Conservation (phyloP, 148 eudicot genomes). For the Drosera capensis region DNA sequence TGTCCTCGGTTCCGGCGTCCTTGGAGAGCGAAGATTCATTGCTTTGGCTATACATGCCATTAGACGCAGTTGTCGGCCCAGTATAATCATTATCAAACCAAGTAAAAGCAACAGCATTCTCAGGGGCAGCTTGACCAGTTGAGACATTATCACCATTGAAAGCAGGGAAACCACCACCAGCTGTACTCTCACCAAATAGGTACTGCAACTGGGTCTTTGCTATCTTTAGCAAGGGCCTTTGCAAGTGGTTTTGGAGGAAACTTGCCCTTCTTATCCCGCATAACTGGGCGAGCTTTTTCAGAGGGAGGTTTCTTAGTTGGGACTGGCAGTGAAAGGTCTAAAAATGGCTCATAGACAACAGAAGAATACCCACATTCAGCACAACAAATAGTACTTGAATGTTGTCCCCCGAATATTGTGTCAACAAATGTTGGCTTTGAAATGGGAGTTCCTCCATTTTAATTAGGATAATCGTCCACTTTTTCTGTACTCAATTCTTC, state of each 20-base stretch:
- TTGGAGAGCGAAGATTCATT: slow-evolving; percentile 10
- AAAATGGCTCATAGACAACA: slow-evolving; percentile 60
- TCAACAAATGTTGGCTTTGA: slow-evolving; percentile 46
- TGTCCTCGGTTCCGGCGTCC: slow-evolving; percentile 6
- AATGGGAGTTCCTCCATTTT: slow-evolving; percentile 13
- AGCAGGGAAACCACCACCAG: slow-evolving; percentile 11
- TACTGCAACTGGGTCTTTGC: slow-evolving; percentile 18
- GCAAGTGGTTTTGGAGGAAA: slow-evolving; percentile 51
- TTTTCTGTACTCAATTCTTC: slow-evolving; percentile 46
- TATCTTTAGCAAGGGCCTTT: slow-evolving; percentile 29
- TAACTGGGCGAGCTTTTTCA: slow-evolving; percentile 24
- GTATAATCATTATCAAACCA: slow-evolving; percentile 30
- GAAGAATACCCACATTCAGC: slow-evolving; percentile 72
- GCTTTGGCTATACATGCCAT: slow-evolving; percentile 11
- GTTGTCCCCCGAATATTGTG: slow-evolving; percentile 70
- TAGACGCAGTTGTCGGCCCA: slow-evolving; percentile 15
- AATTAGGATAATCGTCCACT: slow-evolving; percentile 11
- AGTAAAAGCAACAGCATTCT: slow-evolving; percentile 6
- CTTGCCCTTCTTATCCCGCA: slow-evolving; percentile 49
- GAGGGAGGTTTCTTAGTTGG: slow-evolving; percentile 61
- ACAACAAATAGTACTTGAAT: slow-evolving; percentile 72
- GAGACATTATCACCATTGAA: slow-evolving; percentile 12
- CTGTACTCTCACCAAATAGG: slow-evolving; percentile 11
- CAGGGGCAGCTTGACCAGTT: slow-evolving; percentile 6
- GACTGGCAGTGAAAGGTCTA: slow-evolving; percentile 83